Evolutionary conservation across 371 early-diverging fungal genomes (phyloP), one percentile per base, ranked within the genome.

Genomic region (Mortierella sp.): DNA sequence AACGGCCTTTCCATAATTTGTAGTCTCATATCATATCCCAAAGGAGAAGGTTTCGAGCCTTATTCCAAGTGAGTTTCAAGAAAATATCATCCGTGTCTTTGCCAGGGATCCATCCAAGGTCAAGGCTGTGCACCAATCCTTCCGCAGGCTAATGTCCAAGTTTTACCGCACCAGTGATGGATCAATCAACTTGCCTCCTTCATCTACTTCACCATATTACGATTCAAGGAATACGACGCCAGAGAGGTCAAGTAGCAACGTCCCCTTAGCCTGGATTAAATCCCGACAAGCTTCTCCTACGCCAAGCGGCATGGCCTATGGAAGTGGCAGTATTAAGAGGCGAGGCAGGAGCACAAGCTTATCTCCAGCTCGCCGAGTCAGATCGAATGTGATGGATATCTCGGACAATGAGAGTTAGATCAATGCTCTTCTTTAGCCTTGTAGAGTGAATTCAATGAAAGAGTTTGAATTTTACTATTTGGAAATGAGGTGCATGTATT

Each of bases 51-150:
- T 95, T 12, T 93, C 94, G 10, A 88, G 88, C 62, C 84, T 94
- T 74, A 90, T 93, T 47, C 96, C 96, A 12, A 78, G 84, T 28
- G 87, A 89, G 40, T 94, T 92, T 73, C 88, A 92, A 73, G 96
- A 96, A 72, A 85, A 91, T 8, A 83, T 87, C 55, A 85, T 95
- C 24, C 87, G 94, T 5, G 87, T 94, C 2, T 94, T 88, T 83
- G 85, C 94, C 6, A 84, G 94, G 28, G 83, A 91, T 37, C 81
- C 88, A 1, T 69, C 66, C 45, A 94, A 94, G 72, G 90, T 92
- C 60, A 64, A 54, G 22, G 75, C 83, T 11, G 72, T 83, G 16
- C 83, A 83, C 18, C 72, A 78, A 40, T 61, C 83, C 6, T 83
- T 83, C 68, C 78, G 78, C 12, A 68, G 75, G 12, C 39, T 83